Evolutionary conservation across 2,329 filamentous ascomycete species (phyloP).

Genomic region (Nakataea oryzae): DNA sequence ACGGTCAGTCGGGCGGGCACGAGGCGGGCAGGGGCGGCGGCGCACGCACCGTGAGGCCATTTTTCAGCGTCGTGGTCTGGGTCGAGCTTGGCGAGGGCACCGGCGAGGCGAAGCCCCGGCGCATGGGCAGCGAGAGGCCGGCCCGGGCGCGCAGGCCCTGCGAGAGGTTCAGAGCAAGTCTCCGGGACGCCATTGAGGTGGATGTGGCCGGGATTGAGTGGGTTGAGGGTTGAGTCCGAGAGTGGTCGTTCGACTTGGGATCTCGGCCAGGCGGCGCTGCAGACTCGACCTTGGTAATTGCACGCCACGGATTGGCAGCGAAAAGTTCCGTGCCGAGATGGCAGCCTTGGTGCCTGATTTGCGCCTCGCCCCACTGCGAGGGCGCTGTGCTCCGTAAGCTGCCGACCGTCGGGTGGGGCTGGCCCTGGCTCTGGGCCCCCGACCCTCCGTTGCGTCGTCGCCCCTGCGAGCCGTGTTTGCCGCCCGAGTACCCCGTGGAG

Average conservation of each 20-base stretch:
- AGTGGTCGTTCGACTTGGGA: conserved; percentile 7
- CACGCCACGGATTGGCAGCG: conserved; percentile 2
- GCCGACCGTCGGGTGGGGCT: neutral
- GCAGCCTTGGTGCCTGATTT: neutral
- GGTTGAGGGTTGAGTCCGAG: conserved; percentile 37
- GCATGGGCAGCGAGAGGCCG: conserved; percentile 70
- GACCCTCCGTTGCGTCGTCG: neutral
- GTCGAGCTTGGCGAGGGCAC: conserved; percentile 64
- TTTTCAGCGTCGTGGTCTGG: conserved; percentile 91
- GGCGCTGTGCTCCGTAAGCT: neutral
- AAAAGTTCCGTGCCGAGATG: conserved; percentile 1
- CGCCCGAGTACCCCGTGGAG: neutral
- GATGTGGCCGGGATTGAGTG: conserved; percentile 33
- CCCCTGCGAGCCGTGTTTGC: neutral
- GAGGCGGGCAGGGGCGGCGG: neutral
- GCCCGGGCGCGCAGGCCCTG: conserved; percentile 81
- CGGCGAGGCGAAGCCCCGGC: conserved; percentile 84
- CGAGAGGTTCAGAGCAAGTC: conserved; percentile 90
- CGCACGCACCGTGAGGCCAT: conserved; percentile 79
- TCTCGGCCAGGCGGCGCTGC: neutral
- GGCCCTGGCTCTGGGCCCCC: neutral
- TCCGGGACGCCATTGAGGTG: conserved; percentile 82
- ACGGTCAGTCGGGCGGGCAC: neutral
- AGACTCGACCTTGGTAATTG: conserved; percentile 3
- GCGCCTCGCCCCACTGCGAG: neutral